These are phyloP conservation scores for Plasmopara viticola DNA, from an alignment of 352 stramenopile genomes.

Conservation along the genomic window DNA sequence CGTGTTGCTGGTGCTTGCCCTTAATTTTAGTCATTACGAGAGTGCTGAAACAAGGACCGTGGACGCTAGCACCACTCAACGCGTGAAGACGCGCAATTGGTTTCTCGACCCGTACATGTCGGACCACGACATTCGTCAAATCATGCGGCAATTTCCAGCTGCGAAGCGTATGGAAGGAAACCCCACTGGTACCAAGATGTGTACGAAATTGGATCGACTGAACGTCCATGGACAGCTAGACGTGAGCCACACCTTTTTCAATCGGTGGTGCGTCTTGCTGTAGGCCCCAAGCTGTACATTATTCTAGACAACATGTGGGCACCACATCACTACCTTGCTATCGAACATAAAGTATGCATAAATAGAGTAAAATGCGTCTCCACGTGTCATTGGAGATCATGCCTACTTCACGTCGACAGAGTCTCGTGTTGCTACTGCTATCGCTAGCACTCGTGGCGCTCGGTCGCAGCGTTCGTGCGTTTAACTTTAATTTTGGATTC, in stretches of 20 bases:
- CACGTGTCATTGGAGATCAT: conserved; percentile 19
- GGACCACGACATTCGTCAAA: conserved; percentile 48
- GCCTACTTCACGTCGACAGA: conserved; percentile 25
- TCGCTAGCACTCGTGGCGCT: conserved; percentile 27
- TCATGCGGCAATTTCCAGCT: conserved; percentile 42
- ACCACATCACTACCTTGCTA: neutral
- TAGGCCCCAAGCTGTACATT: conserved; percentile 10
- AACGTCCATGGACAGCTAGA: conserved; percentile 58
- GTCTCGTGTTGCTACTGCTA: conserved; percentile 24
- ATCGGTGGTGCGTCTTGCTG: conserved; percentile 68
- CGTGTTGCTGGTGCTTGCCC: conserved; percentile 38
- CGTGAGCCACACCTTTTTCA: conserved; percentile 50
- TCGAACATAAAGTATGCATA: neutral
- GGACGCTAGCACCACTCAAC: neutral
- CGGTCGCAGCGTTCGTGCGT: conserved; percentile 27
- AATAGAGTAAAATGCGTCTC: conserved; percentile 6
- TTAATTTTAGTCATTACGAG: conserved; percentile 57
- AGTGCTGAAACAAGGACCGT: conserved; percentile 6
- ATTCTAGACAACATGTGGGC: neutral
- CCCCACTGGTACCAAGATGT: conserved; percentile 38
- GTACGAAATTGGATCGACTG: conserved; percentile 38
- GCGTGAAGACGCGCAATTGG: conserved; percentile 46
- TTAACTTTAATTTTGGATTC: conserved; percentile 50
- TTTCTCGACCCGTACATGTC: conserved; percentile 70
- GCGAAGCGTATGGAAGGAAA: conserved; percentile 35